These are phyloP conservation scores for Leccinum insolens DNA, from an alignment of 1,284 basidiomycete species.

Conservation along the genomic window DNA sequence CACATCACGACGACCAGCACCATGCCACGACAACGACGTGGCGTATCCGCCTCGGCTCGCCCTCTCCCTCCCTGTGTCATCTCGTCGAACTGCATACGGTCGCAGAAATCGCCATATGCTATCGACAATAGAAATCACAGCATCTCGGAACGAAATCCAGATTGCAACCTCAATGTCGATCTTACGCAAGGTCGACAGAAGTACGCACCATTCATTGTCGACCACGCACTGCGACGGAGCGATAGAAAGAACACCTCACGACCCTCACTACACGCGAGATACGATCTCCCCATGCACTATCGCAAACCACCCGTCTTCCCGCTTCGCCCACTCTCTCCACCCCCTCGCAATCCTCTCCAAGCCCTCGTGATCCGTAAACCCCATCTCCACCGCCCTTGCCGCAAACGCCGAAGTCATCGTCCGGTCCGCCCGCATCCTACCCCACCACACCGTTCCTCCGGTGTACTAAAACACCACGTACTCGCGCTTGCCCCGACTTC, in stretches of 20 bases:
- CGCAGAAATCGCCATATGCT: too few relatives aligned
- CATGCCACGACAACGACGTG: too few relatives aligned
- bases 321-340: conserved; percentile 35
- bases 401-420: conserved; percentile 33
- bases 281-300: conserved; percentile 40
- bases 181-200: too few relatives aligned
- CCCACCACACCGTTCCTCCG: conserved; percentile 39
- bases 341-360: conserved; percentile 28
- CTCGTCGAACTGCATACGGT: too few relatives aligned
- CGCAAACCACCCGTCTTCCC: conserved; percentile 40
- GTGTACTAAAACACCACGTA: conserved; percentile 39
- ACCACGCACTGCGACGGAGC: too few relatives aligned
- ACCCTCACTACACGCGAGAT: conserved; percentile 9
- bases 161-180: too few relatives aligned
- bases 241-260: too few relatives aligned
- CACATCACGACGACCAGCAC: too few relatives aligned
- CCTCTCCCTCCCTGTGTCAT: conserved; percentile 2
- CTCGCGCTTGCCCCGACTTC: conserved; percentile 31
- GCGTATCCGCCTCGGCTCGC: too few relatives aligned
- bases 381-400: background rate
- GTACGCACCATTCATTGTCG: too few relatives aligned
- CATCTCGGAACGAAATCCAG: too few relatives aligned
- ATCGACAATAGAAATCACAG: too few relatives aligned
- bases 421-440: conserved; percentile 39
- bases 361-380: conserved; percentile 26